Percentiles rank a stretch among this genome's conserved stretches.
Evolutionary conservation across 305 asterid species (phyloP).

Genomic region (Fraxinus velutina): DNA sequence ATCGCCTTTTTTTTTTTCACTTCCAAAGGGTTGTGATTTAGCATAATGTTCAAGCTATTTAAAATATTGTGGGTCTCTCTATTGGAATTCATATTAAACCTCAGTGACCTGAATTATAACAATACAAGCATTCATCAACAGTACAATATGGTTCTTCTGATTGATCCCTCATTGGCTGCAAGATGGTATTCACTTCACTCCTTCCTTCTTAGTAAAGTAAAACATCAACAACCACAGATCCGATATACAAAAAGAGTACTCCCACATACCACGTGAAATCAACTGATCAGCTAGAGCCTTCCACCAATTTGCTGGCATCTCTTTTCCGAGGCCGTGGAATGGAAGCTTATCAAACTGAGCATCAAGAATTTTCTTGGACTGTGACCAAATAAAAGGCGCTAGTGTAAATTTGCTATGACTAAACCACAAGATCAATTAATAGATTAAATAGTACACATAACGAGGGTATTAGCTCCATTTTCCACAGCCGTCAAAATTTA

Average conservation of each 20-base stretch:
- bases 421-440: constrained; percentile 9
- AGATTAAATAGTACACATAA: not conserved
- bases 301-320: constrained; percentile 92
- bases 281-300: constrained; percentile 76
- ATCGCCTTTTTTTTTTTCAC: not conserved
- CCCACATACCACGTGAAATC: constrained; percentile 61
- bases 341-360: constrained; percentile 80
- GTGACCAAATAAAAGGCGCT: constrained; percentile 30
- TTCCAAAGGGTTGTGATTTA: not conserved
- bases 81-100: not conserved
- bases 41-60: not conserved
- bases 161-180: not conserved
- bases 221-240: constrained; percentile 1
- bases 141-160: not conserved
- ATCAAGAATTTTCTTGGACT: constrained; percentile 80
- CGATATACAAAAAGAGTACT: constrained; percentile 18
- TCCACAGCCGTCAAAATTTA: not conserved
- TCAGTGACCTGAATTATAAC: not conserved
- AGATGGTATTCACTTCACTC: not conserved
- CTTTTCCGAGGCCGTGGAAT: constrained; percentile 88
- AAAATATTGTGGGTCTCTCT: not conserved
- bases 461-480: not conserved
- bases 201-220: not conserved
- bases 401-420: constrained; percentile 19
- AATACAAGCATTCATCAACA: not conserved